Conservation (phyloP, 345 rosid genomes). For the Gossypium raimondii region DNA sequence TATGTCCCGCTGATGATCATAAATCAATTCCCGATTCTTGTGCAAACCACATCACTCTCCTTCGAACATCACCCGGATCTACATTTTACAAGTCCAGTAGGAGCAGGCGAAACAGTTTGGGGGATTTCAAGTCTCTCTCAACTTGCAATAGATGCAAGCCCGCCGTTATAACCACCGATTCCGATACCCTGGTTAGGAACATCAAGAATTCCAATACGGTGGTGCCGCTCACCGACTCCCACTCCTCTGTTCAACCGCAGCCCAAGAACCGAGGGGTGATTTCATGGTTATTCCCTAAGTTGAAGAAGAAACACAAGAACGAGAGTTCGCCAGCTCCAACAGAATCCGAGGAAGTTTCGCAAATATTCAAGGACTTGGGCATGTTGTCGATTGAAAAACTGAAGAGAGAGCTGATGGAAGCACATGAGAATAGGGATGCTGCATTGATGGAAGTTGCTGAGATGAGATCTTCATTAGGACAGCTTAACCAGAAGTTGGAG, state of each 20-base stretch:
- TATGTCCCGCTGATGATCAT: conserved; percentile 53
- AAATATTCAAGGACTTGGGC: conserved; percentile 54
- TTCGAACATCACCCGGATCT: conserved; percentile 40
- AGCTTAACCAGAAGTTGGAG: conserved; percentile 72
- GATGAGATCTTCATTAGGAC: conserved; percentile 75
- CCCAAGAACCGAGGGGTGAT: conserved; percentile 59
- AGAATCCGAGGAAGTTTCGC: conserved; percentile 78
- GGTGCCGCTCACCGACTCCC: conserved; percentile 73
- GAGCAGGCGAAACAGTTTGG: conserved; percentile 52
- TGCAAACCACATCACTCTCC: conserved; percentile 34
- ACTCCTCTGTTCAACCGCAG: conserved; percentile 51
- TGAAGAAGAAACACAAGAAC: conserved; percentile 66
- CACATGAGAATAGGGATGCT: conserved; percentile 67
- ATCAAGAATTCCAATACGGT: conserved; percentile 59
- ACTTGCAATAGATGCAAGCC: conserved; percentile 74
- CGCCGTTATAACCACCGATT: conserved; percentile 31
- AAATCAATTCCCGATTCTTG: conserved; percentile 43
- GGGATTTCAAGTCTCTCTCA: conserved; percentile 57
- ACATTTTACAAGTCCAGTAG: conserved; percentile 44
- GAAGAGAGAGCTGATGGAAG: conserved; percentile 72
- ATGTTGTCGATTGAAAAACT: conserved; percentile 55
- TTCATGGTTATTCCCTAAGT: conserved; percentile 77
- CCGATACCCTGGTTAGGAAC: conserved; percentile 36
- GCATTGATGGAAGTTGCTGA: conserved; percentile 67
- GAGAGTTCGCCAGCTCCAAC: conserved; percentile 58